Conservation (phyloP, 768 basidiomycete species). For the Gloeopeniophorella convolvens region DNA sequence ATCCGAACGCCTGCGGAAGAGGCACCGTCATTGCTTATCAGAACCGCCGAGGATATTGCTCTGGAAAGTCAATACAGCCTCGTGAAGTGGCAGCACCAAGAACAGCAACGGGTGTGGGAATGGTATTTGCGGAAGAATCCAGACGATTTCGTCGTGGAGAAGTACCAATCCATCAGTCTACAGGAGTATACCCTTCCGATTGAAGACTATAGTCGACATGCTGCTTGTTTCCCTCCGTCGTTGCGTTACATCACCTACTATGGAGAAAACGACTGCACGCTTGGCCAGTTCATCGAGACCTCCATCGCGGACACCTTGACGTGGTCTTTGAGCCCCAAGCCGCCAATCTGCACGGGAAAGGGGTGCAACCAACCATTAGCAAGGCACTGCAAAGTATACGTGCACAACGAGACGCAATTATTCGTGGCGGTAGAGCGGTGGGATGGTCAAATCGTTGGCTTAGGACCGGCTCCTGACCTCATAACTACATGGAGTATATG, state of each 20-base stretch:
- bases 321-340: constrained; percentile 62
- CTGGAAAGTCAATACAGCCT: constrained; percentile 66
- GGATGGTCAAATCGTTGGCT: constrained; percentile 69
- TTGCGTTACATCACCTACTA: constrained; percentile 81
- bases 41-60: constrained; percentile 61
- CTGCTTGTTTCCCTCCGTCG: constrained; percentile 71
- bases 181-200: constrained; percentile 77
- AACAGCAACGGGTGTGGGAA: constrained; percentile 88
- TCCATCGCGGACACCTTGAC: constrained; percentile 60
- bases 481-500: constrained; percentile 93
- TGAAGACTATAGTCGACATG: constrained; percentile 56
- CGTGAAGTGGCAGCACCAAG: constrained; percentile 75
- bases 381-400: constrained; percentile 84
- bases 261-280: constrained; percentile 84
- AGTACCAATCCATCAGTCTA: constrained; percentile 84
- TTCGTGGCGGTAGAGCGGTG: constrained; percentile 86
- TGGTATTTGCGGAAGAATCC: constrained; percentile 87
- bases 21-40: constrained; percentile 42
- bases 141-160: constrained; percentile 85
- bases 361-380: constrained; percentile 76
- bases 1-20: constrained; percentile 33
- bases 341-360: constrained; percentile 73
- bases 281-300: constrained; percentile 90
- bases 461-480: constrained; percentile 57
- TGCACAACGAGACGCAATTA: constrained; percentile 81